Base-by-base conservation (phyloP, 2,329 filamentous ascomycete genomes). In the Paecilomyces dactylethromorphus region DNA sequence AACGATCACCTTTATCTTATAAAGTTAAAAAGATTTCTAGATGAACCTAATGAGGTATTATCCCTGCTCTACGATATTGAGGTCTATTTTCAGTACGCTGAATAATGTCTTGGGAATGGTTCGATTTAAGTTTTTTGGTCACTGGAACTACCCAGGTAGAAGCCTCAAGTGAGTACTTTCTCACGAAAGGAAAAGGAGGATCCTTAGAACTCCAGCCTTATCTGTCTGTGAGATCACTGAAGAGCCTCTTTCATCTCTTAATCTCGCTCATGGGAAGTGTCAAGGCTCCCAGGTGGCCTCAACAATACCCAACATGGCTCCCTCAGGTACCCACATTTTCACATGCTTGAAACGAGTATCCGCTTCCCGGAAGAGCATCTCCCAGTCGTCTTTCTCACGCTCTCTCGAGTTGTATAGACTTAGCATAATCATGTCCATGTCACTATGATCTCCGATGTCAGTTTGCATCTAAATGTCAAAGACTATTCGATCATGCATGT, bases 371-470 rank as follows among this genome's bases (percentile, higher is more conserved):
- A 84, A 83, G 10, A 84, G 61, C 11, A 71, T 68, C 32, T 67
- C 64, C 59, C 82, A 84, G 60, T 82, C 80, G 5, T 68, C 65
- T 60, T 79, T 76, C 2, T 73, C 72, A 8, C 82, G 74, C 69
- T 84, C 82, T 64, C 81, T 77, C 2, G 81, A 76, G 61, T 84
- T 84, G 39, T 82, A 70, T 33, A 82, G 60, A 10, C 75, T 75
- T 66, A 83, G 65, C 81, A 84, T 83, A 2, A 81, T 69, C 61
- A 83, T 66, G 62, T 83, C 81, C 78, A 83, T 82, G 33, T 76
- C 74, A 32, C 72, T 66, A 22, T 8, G 29, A 21, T 53, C 1
- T 49, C 33, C 11, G 33, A 26, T 13, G 8, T 54, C 45, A 57
- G 55, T 31, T 12, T n/a, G 2, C 15, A 51, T 52, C 26, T 15